Base-by-base conservation (phyloP, 2,329 filamentous ascomycete genomes). In the Arthrobotrys entomopaga region DNA sequence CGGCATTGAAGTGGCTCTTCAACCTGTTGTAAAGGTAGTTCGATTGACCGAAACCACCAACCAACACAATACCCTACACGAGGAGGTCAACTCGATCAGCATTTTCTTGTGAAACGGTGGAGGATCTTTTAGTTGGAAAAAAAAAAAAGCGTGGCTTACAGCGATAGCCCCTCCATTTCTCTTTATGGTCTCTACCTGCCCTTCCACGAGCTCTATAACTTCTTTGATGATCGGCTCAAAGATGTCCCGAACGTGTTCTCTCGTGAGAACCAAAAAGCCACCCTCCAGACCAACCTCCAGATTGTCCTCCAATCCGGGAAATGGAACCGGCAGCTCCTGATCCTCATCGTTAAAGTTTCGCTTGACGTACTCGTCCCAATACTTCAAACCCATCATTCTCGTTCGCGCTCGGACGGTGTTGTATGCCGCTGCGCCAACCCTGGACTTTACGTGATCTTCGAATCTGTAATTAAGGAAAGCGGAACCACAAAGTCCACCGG, bases 331-430 rank as follows among this genome's bases (percentile, higher is more conserved):
- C 70, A 93, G 87, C 80, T 93, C 91, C 57, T 88, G 85, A 76
- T 91, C 87, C 79, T 92, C 90, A 78, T 91, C 89, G 79, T 91
- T 90, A 80, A 93, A 94, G 79, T 92, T 93, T 13, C 91, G 86
- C 82, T 94, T 94, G 13, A 94, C 90, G 79, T 92, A 93, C 79
- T 93, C 90, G 78, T 94, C 91, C 81, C 92, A 94, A 79, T 92
- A 93, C 65, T 88, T 86, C 58, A 93, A 83, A 1, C 89, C 91
- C 82, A 84, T 84, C 65, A 83, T 64, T 60, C 76, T 72, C 10
- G 75, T 77, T 66, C 76, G 76, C 13, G 65, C 63, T 38, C 77
- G 77, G 69, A 78, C 48, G 15, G 63, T 66, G 42, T 76, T 75
- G 58, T 67, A 75, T 24, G 54, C 65, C 11, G 46, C 24, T 4